Percentiles rank a stretch among this genome's conserved stretches.
phyloP scores from a whole-genome alignment of 2,329 filamentous ascomycete species.

The Coniochaeta sp. region DNA sequence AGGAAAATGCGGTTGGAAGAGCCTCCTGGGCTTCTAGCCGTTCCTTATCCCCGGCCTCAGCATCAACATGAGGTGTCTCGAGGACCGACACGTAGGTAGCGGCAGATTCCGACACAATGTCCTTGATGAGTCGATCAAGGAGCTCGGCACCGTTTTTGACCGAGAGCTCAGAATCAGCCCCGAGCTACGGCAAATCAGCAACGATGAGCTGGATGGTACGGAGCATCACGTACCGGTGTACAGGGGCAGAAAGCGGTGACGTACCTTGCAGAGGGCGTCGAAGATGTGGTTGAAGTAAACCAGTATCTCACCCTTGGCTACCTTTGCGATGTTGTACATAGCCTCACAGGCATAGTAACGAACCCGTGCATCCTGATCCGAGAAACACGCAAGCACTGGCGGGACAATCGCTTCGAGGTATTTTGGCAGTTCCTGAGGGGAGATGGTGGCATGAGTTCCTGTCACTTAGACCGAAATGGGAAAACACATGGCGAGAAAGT shows the following conservation, averaged over 20 bases:
- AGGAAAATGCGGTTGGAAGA: constrained; percentile 81
- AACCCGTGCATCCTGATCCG: constrained; percentile 93
- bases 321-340: constrained; percentile 99
- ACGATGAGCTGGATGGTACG: constrained; percentile 2
- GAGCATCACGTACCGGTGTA: constrained; percentile 4
- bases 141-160: constrained; percentile 98
- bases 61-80: constrained; percentile 44
- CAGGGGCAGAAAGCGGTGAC: constrained; percentile 10
- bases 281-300: constrained; percentile 99
- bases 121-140: constrained; percentile 88
- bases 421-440: constrained; percentile 69
- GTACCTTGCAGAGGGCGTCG: constrained; percentile 90
- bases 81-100: constrained; percentile 90
- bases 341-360: constrained; percentile 98
- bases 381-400: constrained; percentile 93
- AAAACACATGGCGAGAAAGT: not conserved
- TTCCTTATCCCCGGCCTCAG: constrained; percentile 35
- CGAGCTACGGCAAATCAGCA: constrained; percentile 54
- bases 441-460: not conserved
- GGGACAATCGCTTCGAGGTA: constrained; percentile 93
- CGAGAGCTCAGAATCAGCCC: constrained; percentile 90
- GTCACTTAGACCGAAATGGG: not conserved
- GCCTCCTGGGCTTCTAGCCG: constrained; percentile 33
- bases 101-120: constrained; percentile 91
- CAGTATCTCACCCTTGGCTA: constrained; percentile 94